Evolutionary conservation across 495 filamentous ascomycete genomes (phyloP).

Genomic region (Tirmania nivea): DNA sequence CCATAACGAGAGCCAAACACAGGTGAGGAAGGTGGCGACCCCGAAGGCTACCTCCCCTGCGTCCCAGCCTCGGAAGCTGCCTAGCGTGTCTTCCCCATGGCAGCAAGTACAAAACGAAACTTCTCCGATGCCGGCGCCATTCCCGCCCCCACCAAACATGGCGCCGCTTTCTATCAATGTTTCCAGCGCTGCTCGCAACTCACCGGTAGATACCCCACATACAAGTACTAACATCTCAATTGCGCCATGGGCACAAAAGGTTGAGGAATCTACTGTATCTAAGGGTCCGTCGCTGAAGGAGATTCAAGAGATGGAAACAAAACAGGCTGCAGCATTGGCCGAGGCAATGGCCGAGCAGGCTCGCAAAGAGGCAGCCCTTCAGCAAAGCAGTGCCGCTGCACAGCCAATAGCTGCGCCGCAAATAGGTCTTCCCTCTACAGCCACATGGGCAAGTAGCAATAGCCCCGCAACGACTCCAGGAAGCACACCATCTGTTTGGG

Average conservation of each 20-base stretch:
- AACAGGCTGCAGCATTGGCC: constrained; percentile 77
- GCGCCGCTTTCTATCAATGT: constrained; percentile 4
- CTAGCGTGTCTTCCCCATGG: constrained; percentile 33
- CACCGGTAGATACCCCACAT: constrained; percentile 31
- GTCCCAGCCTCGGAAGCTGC: neutral
- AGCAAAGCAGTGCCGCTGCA: constrained; percentile 47
- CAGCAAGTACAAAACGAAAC: constrained; percentile 61
- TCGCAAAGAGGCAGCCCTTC: constrained; percentile 55
- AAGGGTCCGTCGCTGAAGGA: constrained; percentile 89
- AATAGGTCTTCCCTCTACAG: constrained; percentile 54
- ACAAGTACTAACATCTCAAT: constrained; percentile 33
- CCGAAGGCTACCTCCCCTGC: neutral
- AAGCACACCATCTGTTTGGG: constrained; percentile 36
- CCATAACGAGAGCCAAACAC: neutral
- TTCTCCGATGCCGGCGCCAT: constrained; percentile 5
- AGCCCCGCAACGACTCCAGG: constrained; percentile 33
- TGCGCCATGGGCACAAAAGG: constrained; percentile 72
- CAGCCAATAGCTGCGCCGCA: constrained; percentile 33
- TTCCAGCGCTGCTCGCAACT: constrained; percentile 10
- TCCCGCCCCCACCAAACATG: constrained; percentile 12
- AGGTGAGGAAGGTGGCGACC: neutral
- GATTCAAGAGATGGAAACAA: constrained; percentile 87
- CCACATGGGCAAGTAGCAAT: constrained; percentile 64
- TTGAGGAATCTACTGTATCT: constrained; percentile 35
- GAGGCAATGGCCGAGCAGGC: constrained; percentile 54